Evolutionary conservation across 805 yeast species (phyloP).

Genomic region (Metschnikowia santaceciliae): DNA sequence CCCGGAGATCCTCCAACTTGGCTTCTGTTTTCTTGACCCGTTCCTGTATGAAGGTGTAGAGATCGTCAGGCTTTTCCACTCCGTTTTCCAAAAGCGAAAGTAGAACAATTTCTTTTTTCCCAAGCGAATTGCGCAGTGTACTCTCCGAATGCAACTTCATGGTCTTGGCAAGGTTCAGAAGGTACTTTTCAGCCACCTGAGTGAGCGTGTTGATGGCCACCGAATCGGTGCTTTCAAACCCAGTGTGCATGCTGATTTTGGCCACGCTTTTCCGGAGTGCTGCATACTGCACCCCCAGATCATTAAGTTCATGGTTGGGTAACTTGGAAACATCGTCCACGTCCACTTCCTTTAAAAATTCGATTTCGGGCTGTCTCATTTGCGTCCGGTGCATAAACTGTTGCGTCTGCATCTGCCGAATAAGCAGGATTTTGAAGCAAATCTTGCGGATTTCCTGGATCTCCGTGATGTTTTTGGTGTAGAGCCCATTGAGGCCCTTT

Average conservation of each 20-base stretch:
- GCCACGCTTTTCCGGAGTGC: conserved; percentile 68
- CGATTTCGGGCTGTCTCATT: conserved; percentile 64
- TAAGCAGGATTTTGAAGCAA: conserved; percentile 82
- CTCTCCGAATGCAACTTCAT: conserved; percentile 71
- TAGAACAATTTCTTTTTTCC: conserved; percentile 45
- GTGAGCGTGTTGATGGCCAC: conserved; percentile 75
- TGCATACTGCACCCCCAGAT: conserved; percentile 57
- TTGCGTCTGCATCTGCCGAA: conserved; percentile 86
- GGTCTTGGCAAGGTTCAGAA: conserved; percentile 69
- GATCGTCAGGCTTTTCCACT: conserved; percentile 68
- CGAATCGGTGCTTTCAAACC: conserved; percentile 81
- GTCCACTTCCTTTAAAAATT: conserved; percentile 60
- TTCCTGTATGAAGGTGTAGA: conserved; percentile 71
- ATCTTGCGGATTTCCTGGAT: conserved; percentile 86
- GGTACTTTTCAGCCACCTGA: conserved; percentile 76
- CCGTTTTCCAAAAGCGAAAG: conserved; percentile 82
- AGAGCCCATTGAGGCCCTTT: conserved; percentile 57
- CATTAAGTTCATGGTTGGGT: conserved; percentile 59
- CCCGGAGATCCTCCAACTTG: conserved; percentile 65
- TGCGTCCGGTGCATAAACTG: conserved; percentile 72
- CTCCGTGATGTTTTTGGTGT: conserved; percentile 63
- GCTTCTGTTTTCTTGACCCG: conserved; percentile 63
- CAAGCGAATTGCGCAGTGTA: conserved; percentile 41
- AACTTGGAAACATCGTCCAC: conserved; percentile 80
- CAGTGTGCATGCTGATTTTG: conserved; percentile 84